Evolutionary conservation across 2,329 filamentous ascomycete genomes (phyloP), one percentile per base, ranked within the genome.

Genomic region (Fusarium xylarioides): DNA sequence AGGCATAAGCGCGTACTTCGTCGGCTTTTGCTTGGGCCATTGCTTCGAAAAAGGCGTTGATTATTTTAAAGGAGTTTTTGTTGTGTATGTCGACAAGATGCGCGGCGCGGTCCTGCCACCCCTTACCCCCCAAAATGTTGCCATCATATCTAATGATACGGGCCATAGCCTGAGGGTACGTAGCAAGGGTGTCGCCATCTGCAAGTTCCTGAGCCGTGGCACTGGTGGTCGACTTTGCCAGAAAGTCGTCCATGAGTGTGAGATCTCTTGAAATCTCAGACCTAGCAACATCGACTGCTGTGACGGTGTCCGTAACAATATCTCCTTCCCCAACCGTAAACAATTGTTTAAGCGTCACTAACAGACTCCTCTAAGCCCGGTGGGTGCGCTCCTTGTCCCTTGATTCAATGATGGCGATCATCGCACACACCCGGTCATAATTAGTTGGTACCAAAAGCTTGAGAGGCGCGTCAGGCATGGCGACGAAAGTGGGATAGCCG

Each of bases 71-170:
- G 26, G 9, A 21, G 12, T 21, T 21, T 46, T 47, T 2, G 11
- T 44, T 18, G 3, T 23, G 16, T 19, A 2, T 0, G 4, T 6
- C 9, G 11, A 44, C 5, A 19, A 19, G 23, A 19, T 3, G 5
- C 7, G 4, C 11, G 16, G 12, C 4, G 23, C 4, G 0, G 19
- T n/a, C 14, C 46, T 15, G 30, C 46, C 46, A 49, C 28, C 12
- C 10, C 28, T 21, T 14, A 5, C 30, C 9, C 21, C 15, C 15
- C 9, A 7, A 1, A 50, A 23, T 23, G 11, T 0, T 9, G 5
- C n/a, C 6, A 14, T 23, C 47, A 34, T 50, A 34, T 23, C 47
- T 34, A 50, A 34, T 15, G 47, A 19, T 50, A 10, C 47, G 47
- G 16, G 30, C 47, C 47, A 50, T 50, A 23, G 30, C 9, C 16